Base-by-base conservation (phyloP, 1,284 basidiomycete species). In the Fomes fomentarius region DNA sequence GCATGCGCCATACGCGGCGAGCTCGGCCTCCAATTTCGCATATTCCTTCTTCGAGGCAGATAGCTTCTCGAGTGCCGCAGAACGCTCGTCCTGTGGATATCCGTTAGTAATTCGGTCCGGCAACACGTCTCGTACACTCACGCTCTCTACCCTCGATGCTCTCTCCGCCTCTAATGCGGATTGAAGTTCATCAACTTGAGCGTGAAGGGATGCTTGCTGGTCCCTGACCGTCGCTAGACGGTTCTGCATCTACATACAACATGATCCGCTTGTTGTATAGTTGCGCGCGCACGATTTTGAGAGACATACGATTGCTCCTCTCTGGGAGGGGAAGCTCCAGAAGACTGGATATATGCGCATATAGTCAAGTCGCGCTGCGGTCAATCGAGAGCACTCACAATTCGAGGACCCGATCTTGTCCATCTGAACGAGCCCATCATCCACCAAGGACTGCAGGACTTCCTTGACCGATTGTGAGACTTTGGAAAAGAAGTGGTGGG, bases 331-430 rank as follows among this genome's bases (percentile, higher is more conserved):
- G 67, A 95, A 95, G 65, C 91, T 90, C 93, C 93, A 96, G 69
- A 91, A 95, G 73, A 94, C 93, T 95, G 63, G 24, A 61, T 65
- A 61, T 68, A 65, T 66, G 66, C 70, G 71, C 68, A 67, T 69
- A 70, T 59, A 69, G 57, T 48, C 61, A 62, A 39, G 14, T 1
- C 7, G 21, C 8, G 28, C 19, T 12, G 14, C 15, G 26, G 26
- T n/a, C 4, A n/a, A n/a, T n/a, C n/a, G n/a, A n/a, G n/a, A n/a
- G n/a, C n/a, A 66, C 87, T 63, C 63, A 93, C 93, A 96, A 66
- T 95, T 95, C 3, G 92, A 93, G 6, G 92, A 91, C 22, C 94
- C 93, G 51, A 96, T 94, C 73, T 96, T 96, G 69, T 96, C 94
- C 43, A 77, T 78, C 66, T 88, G 84, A 14, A 95, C 91, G 33